Base-by-base conservation (phyloP, 345 rosid species). In the Boechera divaricarpa region DNA sequence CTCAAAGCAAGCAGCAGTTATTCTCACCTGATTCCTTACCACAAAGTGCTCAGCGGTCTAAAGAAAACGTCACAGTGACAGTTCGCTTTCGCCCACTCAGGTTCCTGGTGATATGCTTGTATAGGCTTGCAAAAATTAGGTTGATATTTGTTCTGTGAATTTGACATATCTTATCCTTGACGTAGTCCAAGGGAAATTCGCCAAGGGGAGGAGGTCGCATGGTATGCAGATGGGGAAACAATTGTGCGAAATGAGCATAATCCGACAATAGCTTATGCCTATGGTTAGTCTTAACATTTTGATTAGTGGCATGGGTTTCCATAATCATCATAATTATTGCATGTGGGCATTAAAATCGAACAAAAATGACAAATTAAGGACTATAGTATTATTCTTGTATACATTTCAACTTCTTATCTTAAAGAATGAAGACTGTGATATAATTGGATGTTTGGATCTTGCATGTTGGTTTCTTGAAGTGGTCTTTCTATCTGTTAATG, bases 211-310 rank as follows among this genome's bases (percentile, higher is more conserved):
- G 99, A 93, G 89, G 89, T 96, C 84, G 94, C 98, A n/a, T 96
- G 98, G 99, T 93, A 96, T 64, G 98, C 98, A 1, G 99, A 96
- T 73, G 99, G 99, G 65, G 98, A 96, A 85, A 96, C 98, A 42
- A 84, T 93, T 39, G 86, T 96, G 54, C 84, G 98, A 49, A 92
- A 84, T 51, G 99, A 96, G 81, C 89, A 92, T 79, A 87, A 91
- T 82, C 90, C 92, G 9, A 81, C 96, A 0, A 86, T 87, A 48
- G 99, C 99, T 0, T 96, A 96, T 84, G 98, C 99, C 16, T 96
- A 92, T 72, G 99, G 99, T 96, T 81, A 85, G 81, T 81, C 70
- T 53, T 67, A 32, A 26, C 18, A 28, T 41, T 33, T 78, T 79
- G 35, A 60, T 13, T 56, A 21, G 5, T 56, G 8, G 32, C 59